Base-by-base conservation (phyloP, 495 filamentous ascomycete species). In the Aspergillus biplanus region DNA sequence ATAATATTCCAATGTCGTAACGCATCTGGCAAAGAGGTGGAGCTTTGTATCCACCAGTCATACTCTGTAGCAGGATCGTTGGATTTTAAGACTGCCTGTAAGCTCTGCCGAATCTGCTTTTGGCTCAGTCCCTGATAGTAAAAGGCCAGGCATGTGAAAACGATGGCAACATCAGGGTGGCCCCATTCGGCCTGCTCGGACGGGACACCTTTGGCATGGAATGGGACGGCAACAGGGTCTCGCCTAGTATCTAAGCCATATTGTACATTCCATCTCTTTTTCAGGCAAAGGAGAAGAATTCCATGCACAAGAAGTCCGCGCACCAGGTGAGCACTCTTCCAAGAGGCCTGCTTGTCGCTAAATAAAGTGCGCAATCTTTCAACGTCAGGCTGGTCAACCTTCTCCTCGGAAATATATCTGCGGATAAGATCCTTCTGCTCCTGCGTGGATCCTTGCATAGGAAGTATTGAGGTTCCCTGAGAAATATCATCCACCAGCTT, bases 201-300 rank as follows among this genome's bases (percentile, higher is more conserved):
- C 0, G 89, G 89, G 39, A 74, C 81, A 48, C 89, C 89, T 64
- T 92, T 93, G 1, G 86, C 84, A 50, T 83, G 77, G 58, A 82
- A 93, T 0, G 90, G 90, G 0, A 92, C 88, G 6, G 90, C 89
- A 4, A 90, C 78, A 63, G 76, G 76, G 0, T 83, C 86, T n/a
- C 69, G 62, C 0, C 75, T 75, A 0, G 67, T 70, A 65, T 86
- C 77, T 0, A 89, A 77, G 0, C 89, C 89, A 65, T 88, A 92
- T 46, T 90, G 82, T 6, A 92, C 89, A 18, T 83, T 75, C 85
- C 86, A 92, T 5, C 90, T 75, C 67, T 90, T 91, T 18, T 86
- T 79, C 0, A 92, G 74, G 0, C 73, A 79, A 48, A 90, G 87
- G 0, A 66, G 49, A 1, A 92, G 68, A 4, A 91, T 78, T 0